Evolutionary conservation across 1,139 yeast genomes (phyloP).

Genomic region (Eremothecium sinecaudum): DNA sequence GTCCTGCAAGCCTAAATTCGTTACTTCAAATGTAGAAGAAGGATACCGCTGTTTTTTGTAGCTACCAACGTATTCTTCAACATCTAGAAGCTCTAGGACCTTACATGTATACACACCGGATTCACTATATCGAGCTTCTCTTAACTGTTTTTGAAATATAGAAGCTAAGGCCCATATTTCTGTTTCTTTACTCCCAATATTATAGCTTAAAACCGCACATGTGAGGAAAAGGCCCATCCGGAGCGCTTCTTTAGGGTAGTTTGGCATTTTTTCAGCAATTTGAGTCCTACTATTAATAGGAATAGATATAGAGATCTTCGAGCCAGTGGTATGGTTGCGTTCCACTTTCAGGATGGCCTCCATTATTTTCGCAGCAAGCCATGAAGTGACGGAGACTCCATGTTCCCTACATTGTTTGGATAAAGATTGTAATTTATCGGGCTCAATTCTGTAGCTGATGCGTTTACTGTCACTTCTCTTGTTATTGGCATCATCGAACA

Average conservation of each 20-base stretch:
- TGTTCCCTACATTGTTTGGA: conserved; percentile 17
- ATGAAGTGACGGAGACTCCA: conserved; percentile 21
- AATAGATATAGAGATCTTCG: conserved; percentile 15
- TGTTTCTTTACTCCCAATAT: conserved; percentile 3
- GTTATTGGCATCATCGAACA: conserved; percentile 3
- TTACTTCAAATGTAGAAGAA: conserved; percentile 24
- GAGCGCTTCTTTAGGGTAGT: conserved; percentile 8
- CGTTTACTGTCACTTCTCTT: conserved; percentile 20
- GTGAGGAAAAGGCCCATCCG: conserved; percentile 8
- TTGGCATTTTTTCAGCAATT: conserved; percentile 10
- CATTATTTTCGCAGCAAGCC: conserved; percentile 15
- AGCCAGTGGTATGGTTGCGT: conserved; percentile 17
- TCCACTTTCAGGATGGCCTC: no score
- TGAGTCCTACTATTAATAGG: conserved; percentile 24
- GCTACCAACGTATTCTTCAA: conserved; percentile 13
- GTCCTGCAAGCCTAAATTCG: conserved; percentile 24
- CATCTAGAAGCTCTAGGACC: conserved; percentile 21
- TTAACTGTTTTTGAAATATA: conserved; percentile 9
- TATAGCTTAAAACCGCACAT: conserved; percentile 17
- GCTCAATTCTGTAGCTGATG: conserved; percentile 11
- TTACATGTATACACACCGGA: conserved; percentile 17
- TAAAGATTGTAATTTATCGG: conserved; percentile 11
- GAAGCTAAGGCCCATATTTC: conserved; percentile 19
- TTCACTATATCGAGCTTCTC: conserved; percentile 10
- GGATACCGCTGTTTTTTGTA: conserved; percentile 15